Evolutionary conservation across 495 filamentous ascomycete genomes (phyloP), one percentile per base, ranked within the genome.

Genomic region (Xylaria longipes): DNA sequence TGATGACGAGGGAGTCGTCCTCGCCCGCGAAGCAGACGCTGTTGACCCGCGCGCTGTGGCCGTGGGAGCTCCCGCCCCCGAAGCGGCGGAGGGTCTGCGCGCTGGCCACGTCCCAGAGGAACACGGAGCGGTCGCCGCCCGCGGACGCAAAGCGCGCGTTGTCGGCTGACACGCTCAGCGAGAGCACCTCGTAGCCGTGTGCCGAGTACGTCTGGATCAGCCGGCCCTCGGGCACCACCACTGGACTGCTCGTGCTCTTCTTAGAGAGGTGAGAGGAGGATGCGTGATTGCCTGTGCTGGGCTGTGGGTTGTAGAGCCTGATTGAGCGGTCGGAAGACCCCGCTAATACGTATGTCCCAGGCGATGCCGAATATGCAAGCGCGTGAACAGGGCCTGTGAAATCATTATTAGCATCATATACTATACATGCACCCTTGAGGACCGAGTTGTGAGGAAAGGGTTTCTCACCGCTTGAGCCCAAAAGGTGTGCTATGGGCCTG

Each of bases 91-190:
- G 77, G 0, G 95, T 97, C 74, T 83, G 82, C 11, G 91, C 93
- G 6, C 91, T 91, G 6, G 89, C 82, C 0, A 98, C 96, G 82
- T 99, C 96, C 96, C 96, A 99, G 22, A 97, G 87, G 77, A 97
- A 97, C 5, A 97, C 93, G 74, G 86, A 87, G 73, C 93, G 89
- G 84, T 99, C 96, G 54, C 97, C 96, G 77, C 96, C 96, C 3
- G 90, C 88, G 52, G 89, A 92, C 29, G 89, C 89, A 78, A 98
- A 97, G 39, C 87, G 87, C 61, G 91, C 86, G 85, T 99, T 99
- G 82, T 92, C 89, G 57, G 79, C 72, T n/a, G 89, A 82, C 62
- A 97, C 90, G 71, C 87, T 85, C 52, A 99, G 83, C 70, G 92
- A 91, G 71, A 97, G 91, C 52, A 99, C 91, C 56, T 91, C 91